Conservation (phyloP, 2,329 filamentous ascomycete species). For the Aspergillus quadricinctus region DNA sequence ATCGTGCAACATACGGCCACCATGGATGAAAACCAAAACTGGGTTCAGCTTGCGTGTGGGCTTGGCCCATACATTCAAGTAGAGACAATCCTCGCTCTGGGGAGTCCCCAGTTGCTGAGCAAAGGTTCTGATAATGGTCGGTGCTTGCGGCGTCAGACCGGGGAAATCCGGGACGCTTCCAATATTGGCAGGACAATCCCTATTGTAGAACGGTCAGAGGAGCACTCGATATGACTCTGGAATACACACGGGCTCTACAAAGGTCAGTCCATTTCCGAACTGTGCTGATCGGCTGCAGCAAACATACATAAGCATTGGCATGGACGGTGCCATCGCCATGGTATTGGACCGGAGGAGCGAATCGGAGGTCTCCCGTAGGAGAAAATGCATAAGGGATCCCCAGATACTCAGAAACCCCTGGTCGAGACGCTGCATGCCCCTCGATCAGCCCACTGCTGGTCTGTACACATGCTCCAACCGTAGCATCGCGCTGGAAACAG, state of each 20-base stretch:
- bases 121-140: conserved; percentile 17
- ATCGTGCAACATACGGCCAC: conserved; percentile 30
- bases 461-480: conserved; percentile 7
- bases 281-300: neutral
- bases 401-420: conserved; percentile 21
- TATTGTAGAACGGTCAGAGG: conserved; percentile 1
- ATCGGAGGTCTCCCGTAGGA: conserved; percentile 24
- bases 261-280: neutral
- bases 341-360: conserved; percentile 20
- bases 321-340: conserved; percentile 5
- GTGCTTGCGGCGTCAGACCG: conserved; percentile 17
- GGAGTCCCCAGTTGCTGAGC: conserved; percentile 17
- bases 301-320: conserved; percentile 11
- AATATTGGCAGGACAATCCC: conserved; percentile 21
- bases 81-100: conserved; percentile 35
- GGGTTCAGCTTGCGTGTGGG: conserved; percentile 24
- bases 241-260: conserved; percentile 14
- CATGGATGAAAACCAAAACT: conserved; percentile 41
- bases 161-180: conserved; percentile 17
- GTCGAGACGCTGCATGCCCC: conserved; percentile 15
- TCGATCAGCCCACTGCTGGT: conserved; percentile 22
- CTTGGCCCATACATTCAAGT: conserved; percentile 31
- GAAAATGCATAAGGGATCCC: conserved; percentile 27
- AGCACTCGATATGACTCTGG: neutral
- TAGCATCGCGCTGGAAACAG: neutral